Conservation (phyloP, 1,284 basidiomycete genomes). For the Melampsora occidentalis region DNA sequence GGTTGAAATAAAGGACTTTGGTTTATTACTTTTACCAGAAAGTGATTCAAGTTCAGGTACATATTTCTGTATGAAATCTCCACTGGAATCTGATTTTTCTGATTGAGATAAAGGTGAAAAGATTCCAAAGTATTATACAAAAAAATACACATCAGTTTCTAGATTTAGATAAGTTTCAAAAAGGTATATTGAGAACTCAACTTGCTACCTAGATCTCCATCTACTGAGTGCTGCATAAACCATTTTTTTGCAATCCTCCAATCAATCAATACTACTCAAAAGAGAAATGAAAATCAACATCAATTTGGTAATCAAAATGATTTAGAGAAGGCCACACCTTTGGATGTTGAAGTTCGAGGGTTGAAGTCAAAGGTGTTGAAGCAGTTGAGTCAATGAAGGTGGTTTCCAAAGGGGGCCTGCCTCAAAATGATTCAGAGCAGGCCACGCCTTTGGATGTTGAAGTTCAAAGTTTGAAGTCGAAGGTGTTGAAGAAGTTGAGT, state of each 20-base stretch:
- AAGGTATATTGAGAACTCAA: slow-evolving; percentile 63
- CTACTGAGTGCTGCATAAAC: slow-evolving; percentile 82
- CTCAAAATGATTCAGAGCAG: no score
- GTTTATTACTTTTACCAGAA: slow-evolving; percentile 65
- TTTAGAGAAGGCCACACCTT: no score
- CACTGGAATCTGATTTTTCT: slow-evolving; percentile 71
- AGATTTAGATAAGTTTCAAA: background rate
- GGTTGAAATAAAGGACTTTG: background rate
- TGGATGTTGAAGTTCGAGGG: no score
- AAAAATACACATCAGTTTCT: background rate
- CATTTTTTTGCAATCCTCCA: slow-evolving; percentile 77
- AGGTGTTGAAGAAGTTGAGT: no score
- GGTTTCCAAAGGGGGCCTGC: no score
- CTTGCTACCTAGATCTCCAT: slow-evolving; percentile 87
- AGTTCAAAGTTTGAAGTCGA: no score
- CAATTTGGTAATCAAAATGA: no score
- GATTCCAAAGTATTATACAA: slow-evolving; percentile 71
- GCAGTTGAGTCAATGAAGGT: no score
- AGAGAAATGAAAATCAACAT: background rate
- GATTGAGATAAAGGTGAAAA: slow-evolving; percentile 67
- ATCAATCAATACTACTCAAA: slow-evolving; percentile 66
- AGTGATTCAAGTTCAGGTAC: slow-evolving; percentile 77
- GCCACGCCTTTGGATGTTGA: no score
- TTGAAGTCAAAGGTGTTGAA: no score
- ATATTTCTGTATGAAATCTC: slow-evolving; percentile 81